These are phyloP conservation scores for Neostapfia colusana DNA, from an alignment of 176 grass and related monocot genomes.

Conservation along the genomic window DNA sequence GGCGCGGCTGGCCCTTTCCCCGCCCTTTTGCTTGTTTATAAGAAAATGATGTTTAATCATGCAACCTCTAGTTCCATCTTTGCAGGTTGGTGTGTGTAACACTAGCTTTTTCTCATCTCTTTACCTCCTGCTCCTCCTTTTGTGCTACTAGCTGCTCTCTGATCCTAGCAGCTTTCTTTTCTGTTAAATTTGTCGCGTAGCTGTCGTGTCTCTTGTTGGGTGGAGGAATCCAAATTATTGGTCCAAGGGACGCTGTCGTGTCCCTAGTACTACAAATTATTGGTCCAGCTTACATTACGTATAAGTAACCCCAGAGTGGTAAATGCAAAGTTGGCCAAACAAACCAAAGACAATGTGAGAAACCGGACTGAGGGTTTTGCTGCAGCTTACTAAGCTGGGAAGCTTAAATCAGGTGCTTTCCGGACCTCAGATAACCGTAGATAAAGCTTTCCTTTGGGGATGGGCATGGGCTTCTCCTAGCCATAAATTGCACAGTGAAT, in stretches of 20 bases:
- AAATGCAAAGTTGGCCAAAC: conserved; percentile 39
- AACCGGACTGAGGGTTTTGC: background rate
- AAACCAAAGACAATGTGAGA: conserved; percentile 15
- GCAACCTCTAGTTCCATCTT: conserved; percentile 45
- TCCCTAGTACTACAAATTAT: no score
- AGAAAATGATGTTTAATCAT: conserved; percentile 53
- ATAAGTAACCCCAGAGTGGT: background rate
- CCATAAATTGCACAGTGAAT: conserved; percentile 34
- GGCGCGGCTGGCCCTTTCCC: conserved; percentile 9
- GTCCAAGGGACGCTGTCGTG: background rate
- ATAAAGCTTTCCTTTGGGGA: conserved; percentile 20
- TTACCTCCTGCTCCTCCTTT: conserved; percentile 37
- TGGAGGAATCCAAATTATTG: conserved; percentile 46
- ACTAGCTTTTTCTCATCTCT: conserved; percentile 37
- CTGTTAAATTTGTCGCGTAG: conserved; percentile 25
- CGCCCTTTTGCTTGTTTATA: conserved; percentile 40
- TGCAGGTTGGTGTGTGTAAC: conserved; percentile 23
- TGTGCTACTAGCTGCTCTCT: conserved; percentile 29
- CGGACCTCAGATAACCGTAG: conserved; percentile 1
- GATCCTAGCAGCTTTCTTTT: conserved; percentile 23
- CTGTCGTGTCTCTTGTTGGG: conserved; percentile 29
- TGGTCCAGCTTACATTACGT: no score
- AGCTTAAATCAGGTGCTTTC: conserved; percentile 29
- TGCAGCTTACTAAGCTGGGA: conserved; percentile 31
- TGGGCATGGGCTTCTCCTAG: conserved; percentile 26